These are phyloP conservation scores for Seiridium unicorne DNA, from an alignment of 2,329 filamentous ascomycete genomes.

Conservation along the genomic window DNA sequence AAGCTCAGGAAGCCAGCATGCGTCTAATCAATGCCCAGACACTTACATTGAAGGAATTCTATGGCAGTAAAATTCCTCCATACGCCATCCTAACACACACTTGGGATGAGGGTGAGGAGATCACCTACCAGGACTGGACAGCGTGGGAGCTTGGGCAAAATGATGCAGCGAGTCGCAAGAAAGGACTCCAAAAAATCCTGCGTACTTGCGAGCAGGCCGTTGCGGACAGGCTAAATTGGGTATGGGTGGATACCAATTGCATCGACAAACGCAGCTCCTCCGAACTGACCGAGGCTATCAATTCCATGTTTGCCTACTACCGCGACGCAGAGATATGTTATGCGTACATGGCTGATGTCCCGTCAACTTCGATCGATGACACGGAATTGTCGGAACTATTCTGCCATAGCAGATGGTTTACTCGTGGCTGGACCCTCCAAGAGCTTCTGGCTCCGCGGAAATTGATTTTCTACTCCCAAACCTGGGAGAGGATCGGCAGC, in stretches of 20 bases:
- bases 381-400: too few relatives aligned
- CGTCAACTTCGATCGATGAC: neutral
- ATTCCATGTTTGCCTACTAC: neutral
- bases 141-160: neutral
- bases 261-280: neutral
- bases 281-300: neutral
- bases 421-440: slow-evolving; percentile 4
- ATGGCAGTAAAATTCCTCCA: neutral
- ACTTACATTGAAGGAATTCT: neutral
- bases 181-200: neutral
- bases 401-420: neutral
- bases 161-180: neutral
- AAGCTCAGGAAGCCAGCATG: too few relatives aligned
- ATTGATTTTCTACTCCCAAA: slow-evolving; percentile 5
- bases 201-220: neutral
- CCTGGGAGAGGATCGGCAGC: neutral
- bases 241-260: neutral
- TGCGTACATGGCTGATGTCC: neutral
- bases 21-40: neutral
- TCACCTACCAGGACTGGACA: neutral
- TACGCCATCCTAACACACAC: neutral
- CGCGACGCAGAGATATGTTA: neutral
- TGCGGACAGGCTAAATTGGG: neutral
- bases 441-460: slow-evolving; percentile 1
- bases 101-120: neutral